Conservation (phyloP, 495 filamentous ascomycete genomes). For the Talaromyces wortmannii region DNA sequence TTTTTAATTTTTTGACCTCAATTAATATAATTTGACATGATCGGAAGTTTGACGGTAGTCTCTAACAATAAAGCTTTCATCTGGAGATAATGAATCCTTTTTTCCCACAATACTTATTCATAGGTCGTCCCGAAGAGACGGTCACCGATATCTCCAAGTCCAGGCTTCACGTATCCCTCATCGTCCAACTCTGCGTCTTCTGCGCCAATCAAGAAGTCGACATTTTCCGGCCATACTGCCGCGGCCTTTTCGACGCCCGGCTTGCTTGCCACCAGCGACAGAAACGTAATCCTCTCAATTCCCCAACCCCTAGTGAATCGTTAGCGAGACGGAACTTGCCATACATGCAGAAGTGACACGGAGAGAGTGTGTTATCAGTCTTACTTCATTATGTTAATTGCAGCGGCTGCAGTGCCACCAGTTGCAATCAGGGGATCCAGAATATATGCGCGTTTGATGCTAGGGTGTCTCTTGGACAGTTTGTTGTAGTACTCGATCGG, state of each 20-base stretch:
- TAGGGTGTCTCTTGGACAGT: conserved; percentile 54
- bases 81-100: too few relatives aligned
- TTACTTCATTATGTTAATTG: conserved; percentile 65
- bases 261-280: conserved; percentile 61
- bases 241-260: conserved; percentile 59
- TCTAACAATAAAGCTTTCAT: too few relatives aligned
- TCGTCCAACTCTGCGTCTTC: conserved; percentile 62
- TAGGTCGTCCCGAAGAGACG: conserved; percentile 78
- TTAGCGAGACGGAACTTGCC: background rate
- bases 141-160: conserved; percentile 81
- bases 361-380: too few relatives aligned
- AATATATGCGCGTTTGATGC: conserved; percentile 51
- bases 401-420: conserved; percentile 74
- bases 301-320: conserved; percentile 60
- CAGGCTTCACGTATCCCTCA: conserved; percentile 76
- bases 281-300: conserved; percentile 61
- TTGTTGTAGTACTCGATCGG: conserved; percentile 96
- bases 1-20: background rate
- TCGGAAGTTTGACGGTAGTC: conserved; percentile 53
- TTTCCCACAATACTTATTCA: background rate
- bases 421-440: conserved; percentile 87
- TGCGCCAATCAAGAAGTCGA: conserved; percentile 69
- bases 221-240: conserved; percentile 59
- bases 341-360: too few relatives aligned
- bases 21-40: background rate